These are phyloP conservation scores for Ramalina peruviana DNA, from an alignment of 495 filamentous ascomycete species.

Conservation along the genomic window DNA sequence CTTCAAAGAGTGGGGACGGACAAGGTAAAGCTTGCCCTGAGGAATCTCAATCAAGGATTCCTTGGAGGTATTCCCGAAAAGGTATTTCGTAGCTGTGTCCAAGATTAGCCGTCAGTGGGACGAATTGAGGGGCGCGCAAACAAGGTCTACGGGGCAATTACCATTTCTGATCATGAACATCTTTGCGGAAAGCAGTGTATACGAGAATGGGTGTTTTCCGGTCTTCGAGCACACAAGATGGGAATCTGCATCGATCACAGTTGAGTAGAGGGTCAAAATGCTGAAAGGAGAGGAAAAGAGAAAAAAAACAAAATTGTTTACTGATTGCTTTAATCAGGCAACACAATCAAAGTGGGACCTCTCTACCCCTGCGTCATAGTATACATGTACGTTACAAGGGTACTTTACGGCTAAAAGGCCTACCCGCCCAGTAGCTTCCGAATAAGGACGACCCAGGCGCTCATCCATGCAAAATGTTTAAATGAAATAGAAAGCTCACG, in stretches of 20 bases:
- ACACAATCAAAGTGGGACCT: neutral
- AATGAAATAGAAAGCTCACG: neutral
- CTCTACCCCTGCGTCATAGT: no score
- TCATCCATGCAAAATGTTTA: neutral
- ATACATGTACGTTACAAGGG: neutral
- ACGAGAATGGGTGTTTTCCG: neutral
- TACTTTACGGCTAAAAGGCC: neutral
- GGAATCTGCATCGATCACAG: neutral
- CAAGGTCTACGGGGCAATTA: conserved; percentile 24
- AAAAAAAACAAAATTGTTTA: neutral
- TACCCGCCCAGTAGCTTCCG: neutral
- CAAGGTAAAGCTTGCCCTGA: conserved; percentile 92
- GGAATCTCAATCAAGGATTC: conserved; percentile 89
- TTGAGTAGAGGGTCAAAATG: neutral
- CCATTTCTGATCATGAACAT: conserved; percentile 68
- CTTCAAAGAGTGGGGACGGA: conserved; percentile 87
- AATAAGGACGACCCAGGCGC: neutral
- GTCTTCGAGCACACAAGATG: no score
- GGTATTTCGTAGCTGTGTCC: conserved; percentile 64
- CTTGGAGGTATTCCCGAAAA: conserved; percentile 86
- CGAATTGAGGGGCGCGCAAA: conserved; percentile 22
- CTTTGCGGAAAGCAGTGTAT: conserved; percentile 1
- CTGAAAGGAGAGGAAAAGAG: neutral
- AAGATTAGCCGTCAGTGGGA: conserved; percentile 14
- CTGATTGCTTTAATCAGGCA: neutral